Base-by-base conservation (phyloP, 345 rosid species). In the Populus davidiana region DNA sequence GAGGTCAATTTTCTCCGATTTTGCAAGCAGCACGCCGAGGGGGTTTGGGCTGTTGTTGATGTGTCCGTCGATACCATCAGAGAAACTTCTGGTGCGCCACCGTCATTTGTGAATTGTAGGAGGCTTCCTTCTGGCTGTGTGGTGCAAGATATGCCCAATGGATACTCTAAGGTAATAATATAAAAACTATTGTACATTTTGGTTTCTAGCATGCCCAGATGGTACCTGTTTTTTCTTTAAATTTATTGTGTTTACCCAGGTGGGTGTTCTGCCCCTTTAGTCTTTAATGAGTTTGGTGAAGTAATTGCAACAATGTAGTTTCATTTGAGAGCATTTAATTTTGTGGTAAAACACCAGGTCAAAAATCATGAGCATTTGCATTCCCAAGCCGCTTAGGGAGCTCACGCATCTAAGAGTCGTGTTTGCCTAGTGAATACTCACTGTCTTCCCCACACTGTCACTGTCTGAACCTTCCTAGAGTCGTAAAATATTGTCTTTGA, bases 91-190 rank as follows among this genome's bases (percentile, higher is more conserved):
- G 90, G 89, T 36, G 81, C 89, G 18, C 83, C 89, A 31, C 83
- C 87, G n/a, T 31, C 88, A 6, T 88, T 75, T 79, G 71, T 86
- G 13, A 88, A 59, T 80, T 92, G 96, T 72, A 81, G 92, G 86
- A 92, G 98, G 86, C 96, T 94, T 66, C 99, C 99, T 47, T 96
- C 99, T 0, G 99, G 98, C 77, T 96, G 98, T 72, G 91, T 96
- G 31, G 93, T 96, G 41, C 97, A 91, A 83, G 99, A 96, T 79
- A 88, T 92, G 93, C 92, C 98, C n/a, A 94, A 91, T 86, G 97
- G 97, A 4, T 96, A 91, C 89, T 92, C 97, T 36, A 92, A 90
- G 98, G 99, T 96, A 86, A 81, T 18, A 43, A 69, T 44, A 12
- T 52, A 21, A 14, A 27, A 20, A 47, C 63, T 61, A 38, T 33